Base-by-base conservation (phyloP, 139 green algal species). In the Chlorella sp. region DNA sequence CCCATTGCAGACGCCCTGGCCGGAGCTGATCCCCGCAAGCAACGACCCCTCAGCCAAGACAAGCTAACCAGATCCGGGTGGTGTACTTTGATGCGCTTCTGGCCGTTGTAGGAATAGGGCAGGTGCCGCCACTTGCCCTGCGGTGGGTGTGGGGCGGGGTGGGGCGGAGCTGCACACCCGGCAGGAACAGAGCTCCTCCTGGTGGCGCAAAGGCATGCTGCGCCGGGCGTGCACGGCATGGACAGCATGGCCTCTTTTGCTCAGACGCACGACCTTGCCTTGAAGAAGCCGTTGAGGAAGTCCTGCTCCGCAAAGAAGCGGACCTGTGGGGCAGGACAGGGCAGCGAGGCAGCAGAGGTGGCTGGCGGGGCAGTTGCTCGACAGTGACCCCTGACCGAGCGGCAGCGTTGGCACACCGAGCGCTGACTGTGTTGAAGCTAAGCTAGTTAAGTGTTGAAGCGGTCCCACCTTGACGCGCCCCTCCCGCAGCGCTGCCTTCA, bases 61-160 rank as follows among this genome's bases (percentile, higher is more conserved):
- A n/a, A n/a, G n/a, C n/a, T n/a, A n/a, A n/a, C n/a, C n/a, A 84
- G 73, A 3, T 48, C 72, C 3, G 84, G 84, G 84, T 88, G 84
- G 58, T 88, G 84, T 19, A 30, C 44, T 72, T 88, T 88, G 56
- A 88, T 88, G 58, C 84, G 72, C 74, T 88, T 88, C 64, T 88
- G 84, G 38, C 44, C 84, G 41, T 88, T 88, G 74, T 88, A 88
- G 22, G 5, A 34, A 5, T 51, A 74, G n/a, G 56, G 73, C 84
- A 88, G 72, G 54, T 72, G 68, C 40, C 43, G 32, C 84, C 84
- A 88, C 34, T 46, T 43, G 30, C 79, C 79, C 79, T 75, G 79
- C 62, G 75, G 24, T 17, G 34, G 34, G 34, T 44, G 34, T 30
- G 34, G 34, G 28, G 8, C 46, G 14, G 5, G 34, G 14, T 26